phyloP scores from a whole-genome alignment of 345 rosid species.

The Salix arbutifolia region DNA sequence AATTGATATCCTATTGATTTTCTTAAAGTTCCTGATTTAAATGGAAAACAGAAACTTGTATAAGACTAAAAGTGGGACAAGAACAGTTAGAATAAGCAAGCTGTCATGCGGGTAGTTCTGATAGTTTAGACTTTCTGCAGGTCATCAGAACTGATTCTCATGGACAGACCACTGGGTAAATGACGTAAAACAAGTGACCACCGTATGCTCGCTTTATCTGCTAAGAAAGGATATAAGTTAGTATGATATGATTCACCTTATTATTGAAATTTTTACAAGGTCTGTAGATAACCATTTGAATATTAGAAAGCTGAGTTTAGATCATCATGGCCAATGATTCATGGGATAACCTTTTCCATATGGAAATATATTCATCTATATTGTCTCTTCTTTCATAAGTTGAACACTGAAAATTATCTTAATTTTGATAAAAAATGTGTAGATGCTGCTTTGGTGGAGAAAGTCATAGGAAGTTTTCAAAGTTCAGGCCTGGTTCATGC shows the following conservation, averaged over 20 bases:
- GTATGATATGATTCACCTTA: not conserved
- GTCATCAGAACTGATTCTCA: not conserved
- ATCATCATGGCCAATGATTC: not conserved
- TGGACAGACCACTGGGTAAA: not conserved
- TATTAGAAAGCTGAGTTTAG: not conserved
- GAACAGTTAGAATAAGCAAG: not conserved
- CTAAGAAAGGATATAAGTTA: not conserved
- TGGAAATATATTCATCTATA: not conserved
- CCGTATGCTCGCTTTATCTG: not conserved
- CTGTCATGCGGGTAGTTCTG: not conserved
- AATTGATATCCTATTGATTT: not conserved
- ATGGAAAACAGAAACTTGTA: not conserved
- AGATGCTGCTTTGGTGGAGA: conserved; percentile 62
- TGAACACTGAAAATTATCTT: conserved; percentile 10
- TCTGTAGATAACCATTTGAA: not conserved
- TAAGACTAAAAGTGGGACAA: not conserved
- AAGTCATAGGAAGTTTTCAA: conserved; percentile 44
- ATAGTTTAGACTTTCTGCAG: not conserved
- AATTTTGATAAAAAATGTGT: conserved; percentile 6
- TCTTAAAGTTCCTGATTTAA: not conserved
- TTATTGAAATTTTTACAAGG: not conserved
- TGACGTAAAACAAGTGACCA: not conserved
- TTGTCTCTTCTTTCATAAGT: not conserved
- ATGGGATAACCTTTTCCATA: not conserved
- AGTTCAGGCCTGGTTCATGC: conserved; percentile 60